Conservation (phyloP, 306 rosid genomes). For the Albizia julibrissin region DNA sequence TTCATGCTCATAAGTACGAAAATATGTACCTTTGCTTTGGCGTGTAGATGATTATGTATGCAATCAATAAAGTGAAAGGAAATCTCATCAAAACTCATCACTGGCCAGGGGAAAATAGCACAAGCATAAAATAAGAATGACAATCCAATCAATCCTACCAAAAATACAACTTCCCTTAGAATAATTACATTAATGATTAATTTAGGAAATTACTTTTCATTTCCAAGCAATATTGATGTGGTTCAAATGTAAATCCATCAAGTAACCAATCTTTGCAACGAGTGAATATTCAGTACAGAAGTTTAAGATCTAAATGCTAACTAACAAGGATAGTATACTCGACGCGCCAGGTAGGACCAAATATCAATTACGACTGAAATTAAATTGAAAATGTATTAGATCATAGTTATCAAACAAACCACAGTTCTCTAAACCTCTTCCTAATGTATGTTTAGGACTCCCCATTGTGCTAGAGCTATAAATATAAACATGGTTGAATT, state of each 20-base stretch:
- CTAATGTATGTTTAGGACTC: no score
- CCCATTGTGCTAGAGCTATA: no score
- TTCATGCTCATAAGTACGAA: neutral
- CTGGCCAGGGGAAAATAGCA: conserved; percentile 59
- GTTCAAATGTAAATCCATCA: no score
- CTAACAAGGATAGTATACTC: neutral
- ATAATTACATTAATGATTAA: no score
- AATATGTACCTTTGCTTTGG: conserved; percentile 60
- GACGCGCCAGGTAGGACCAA: neutral
- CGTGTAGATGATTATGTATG: conserved; percentile 68
- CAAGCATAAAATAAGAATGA: conserved; percentile 27
- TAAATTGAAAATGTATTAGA: neutral
- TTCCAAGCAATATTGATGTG: no score
- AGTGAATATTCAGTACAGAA: no score
- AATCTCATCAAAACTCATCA: conserved; percentile 77
- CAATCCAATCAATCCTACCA: neutral
- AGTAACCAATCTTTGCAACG: no score
- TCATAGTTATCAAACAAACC: neutral
- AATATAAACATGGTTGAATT: no score
- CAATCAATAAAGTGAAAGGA: conserved; percentile 89
- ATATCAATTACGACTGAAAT: neutral
- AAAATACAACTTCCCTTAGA: no score
- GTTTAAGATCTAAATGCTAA: conserved; percentile 18
- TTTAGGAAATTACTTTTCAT: no score
- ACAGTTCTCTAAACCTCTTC: neutral